Evolutionary conservation across 2,329 filamentous ascomycete species (phyloP), one percentile per base, ranked within the genome.

Genomic region (Fusarium lateritium): DNA sequence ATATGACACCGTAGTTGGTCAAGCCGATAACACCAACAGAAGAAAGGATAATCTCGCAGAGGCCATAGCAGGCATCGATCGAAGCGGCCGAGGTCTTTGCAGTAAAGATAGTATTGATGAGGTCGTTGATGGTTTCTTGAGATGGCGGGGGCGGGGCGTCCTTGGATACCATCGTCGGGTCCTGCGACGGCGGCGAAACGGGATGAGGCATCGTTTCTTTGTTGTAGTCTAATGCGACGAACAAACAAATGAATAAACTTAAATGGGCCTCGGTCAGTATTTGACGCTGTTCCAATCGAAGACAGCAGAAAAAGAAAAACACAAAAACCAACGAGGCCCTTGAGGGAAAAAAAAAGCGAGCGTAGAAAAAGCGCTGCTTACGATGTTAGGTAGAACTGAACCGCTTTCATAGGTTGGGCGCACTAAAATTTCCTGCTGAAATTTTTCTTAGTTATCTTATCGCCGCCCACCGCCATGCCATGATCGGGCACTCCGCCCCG

Each of bases 71-170:
- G 67, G 87, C 88, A 62, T 90, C 87, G 78, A 94, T 86, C 17
- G 91, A 92, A 65, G 87, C 85, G 75, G 89, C 85, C 5, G 92
- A 93, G 6, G 89, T 89, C 75, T 89, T 83, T 39, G 92, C 88
- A 46, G 84, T 87, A 80, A 94, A 93, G 70, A 93, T 87, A 50
- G 86, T 89, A 73, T 88, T 83, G 72, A 94, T 77, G 43, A 94
- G 80, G 57, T 87, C 85, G 65, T 85, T 80, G 66, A 95, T 82
- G 67, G 94, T 92, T 69, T 89, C 88, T 73, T 88, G 81, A 33
- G 89, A 86, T 67, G 91, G 91, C 69, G 89, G 84, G 72, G 85
- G 84, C 78, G 83, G 78, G 75, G 82, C 79, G 70, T 80, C 82
- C 71, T 80, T 80, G 71, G 82, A 82, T 72, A 85, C 81, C 80